Evolutionary conservation across 768 basidiomycete species (phyloP), one percentile per base, ranked within the genome.

Genomic region (Termitomyces titanicus): DNA sequence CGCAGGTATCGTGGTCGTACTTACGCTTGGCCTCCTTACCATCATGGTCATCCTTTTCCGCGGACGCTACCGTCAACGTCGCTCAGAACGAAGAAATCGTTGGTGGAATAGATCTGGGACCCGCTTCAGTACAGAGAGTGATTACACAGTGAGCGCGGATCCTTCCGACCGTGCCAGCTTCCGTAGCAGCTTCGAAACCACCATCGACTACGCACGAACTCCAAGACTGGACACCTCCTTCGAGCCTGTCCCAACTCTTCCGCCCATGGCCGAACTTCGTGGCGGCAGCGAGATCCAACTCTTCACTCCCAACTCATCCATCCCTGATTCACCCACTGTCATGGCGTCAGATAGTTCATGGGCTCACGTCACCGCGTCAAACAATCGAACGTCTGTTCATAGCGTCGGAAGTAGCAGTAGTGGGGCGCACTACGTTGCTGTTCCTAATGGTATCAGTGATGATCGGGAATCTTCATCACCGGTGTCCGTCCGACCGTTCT

Each of bases 161-260:
- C 58, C 62, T 35, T 51, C 57, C 25, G 17, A 53, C 34, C 53
- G 57, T 15, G 38, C 51, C 13, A 70, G 70, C 51, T 64, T 66
- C 3, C 75, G 83, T 47, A 86, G 85, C 67, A 86, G 84, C 68
- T 87, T 86, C 49, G 86, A 77, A 17, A 86, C 85, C 17, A 80
- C 77, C n/a, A 74, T 78, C 61, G 82, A 84, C 51, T 77, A 77
- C 20, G 72, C 72, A 11, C 59, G 51, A n/a, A 63, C 56, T 34
- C 69, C 63, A 35, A 67, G 52, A 24, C 63, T 58, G 40, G 57
- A 40, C 17, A 25, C 64, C 3, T 58, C 67, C 38, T 63, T 72
- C 17, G 57, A 61, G 38, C 56, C 55, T 31, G 57, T 71, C 11
- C 80, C 77, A 12, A 68, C 73, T 15, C 56, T 80, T 9, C 84